Evolutionary conservation across 2,329 filamentous ascomycete species (phyloP).

Genomic region (Pezicula carpinea): DNA sequence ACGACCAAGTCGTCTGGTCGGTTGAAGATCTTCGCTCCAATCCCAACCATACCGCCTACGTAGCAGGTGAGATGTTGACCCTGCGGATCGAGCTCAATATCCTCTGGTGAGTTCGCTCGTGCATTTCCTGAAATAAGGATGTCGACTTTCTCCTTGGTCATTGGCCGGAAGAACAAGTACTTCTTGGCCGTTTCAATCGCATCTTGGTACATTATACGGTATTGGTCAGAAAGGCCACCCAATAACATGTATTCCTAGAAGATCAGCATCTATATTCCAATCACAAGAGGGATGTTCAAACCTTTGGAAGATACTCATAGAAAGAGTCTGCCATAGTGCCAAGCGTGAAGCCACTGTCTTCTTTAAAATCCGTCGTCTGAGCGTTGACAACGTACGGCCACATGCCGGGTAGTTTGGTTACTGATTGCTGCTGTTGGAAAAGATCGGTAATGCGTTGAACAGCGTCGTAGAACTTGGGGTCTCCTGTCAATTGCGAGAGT

Average conservation of each 20-base stretch:
- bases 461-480: slow-evolving; percentile 57
- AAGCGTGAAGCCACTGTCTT: slow-evolving; percentile 46
- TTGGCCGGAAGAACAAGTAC: slow-evolving; percentile 36
- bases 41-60: slow-evolving; percentile 61
- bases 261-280: background rate
- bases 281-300: slow-evolving; percentile 37
- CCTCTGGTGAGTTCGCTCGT: slow-evolving; percentile 13
- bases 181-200: slow-evolving; percentile 35
- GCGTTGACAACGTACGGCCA: slow-evolving; percentile 51
- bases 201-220: slow-evolving; percentile 35
- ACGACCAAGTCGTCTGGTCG: slow-evolving; percentile 46
- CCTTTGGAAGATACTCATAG: slow-evolving; percentile 61
- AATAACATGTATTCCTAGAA: slow-evolving; percentile 56
- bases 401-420: slow-evolving; percentile 52
- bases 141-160: slow-evolving; percentile 37
- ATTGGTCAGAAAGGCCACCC: slow-evolving; percentile 48
- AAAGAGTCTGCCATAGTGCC: slow-evolving; percentile 51
- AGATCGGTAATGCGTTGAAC: slow-evolving; percentile 49
- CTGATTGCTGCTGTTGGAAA: slow-evolving; percentile 46
- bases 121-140: slow-evolving; percentile 44
- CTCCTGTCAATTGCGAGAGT: slow-evolving; percentile 55
- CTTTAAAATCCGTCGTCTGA: slow-evolving; percentile 50
- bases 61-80: slow-evolving; percentile 66
- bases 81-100: slow-evolving; percentile 5
- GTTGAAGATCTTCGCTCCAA: slow-evolving; percentile 57